These are phyloP conservation scores for Hypoxylon rubiginosum DNA, from an alignment of 2,329 filamentous ascomycete genomes.

Conservation along the genomic window DNA sequence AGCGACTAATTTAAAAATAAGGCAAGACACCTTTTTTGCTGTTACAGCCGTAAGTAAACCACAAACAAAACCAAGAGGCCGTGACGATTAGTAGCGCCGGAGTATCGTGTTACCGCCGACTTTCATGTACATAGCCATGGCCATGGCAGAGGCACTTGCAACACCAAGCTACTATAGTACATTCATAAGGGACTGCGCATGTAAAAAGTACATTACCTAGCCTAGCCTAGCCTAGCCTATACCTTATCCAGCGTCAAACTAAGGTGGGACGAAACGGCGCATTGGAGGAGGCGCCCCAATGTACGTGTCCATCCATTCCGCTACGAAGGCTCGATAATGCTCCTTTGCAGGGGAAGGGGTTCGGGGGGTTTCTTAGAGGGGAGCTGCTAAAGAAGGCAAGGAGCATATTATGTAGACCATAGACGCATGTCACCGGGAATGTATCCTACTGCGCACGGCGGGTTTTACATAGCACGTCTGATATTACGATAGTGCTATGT, in stretches of 20 bases:
- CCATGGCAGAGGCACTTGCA: not conserved
- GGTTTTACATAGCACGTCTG: conserved; percentile 31
- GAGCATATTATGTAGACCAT: too few relatives aligned
- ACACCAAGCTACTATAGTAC: not conserved
- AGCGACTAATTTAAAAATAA: conserved; percentile 1
- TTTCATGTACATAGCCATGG: not conserved
- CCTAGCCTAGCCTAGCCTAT: not conserved
- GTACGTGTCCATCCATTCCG: conserved; percentile 10
- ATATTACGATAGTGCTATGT: conserved; percentile 18
- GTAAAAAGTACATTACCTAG: conserved; percentile 10
- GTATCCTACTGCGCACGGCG: conserved; percentile 39
- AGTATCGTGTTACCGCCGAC: conserved; percentile 18
- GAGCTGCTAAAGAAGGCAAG: conserved; percentile 35
- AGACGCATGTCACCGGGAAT: conserved; percentile 32
- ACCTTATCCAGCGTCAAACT: conserved; percentile 7
- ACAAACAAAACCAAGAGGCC: conserved; percentile 4
- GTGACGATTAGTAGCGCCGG: conserved; percentile 1
- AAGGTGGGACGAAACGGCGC: conserved; percentile 19
- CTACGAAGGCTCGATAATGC: conserved; percentile 26
- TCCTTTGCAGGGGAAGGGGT: conserved; percentile 21
- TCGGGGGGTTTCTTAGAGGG: conserved; percentile 10
- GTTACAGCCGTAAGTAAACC: not conserved
- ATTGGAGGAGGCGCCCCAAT: conserved; percentile 16
- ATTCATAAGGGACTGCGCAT: conserved; percentile 15
- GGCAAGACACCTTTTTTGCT: not conserved